phyloP scores from a whole-genome alignment of 805 yeast genomes.

The Kodamaea hsintzibuensis region DNA sequence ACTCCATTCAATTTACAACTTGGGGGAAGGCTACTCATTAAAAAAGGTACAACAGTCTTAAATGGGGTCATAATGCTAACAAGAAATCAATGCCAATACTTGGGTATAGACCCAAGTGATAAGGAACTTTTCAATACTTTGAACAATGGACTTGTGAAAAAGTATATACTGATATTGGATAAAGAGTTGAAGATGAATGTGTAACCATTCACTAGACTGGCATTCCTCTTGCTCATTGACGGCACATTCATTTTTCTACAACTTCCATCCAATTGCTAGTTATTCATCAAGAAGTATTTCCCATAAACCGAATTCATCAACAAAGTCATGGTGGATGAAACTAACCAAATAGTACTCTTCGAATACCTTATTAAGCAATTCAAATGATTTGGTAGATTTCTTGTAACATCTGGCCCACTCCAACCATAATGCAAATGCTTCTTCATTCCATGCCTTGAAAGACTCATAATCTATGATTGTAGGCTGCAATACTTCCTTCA shows the following conservation, averaged over 20 bases:
- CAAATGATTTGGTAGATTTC: constrained; percentile 52
- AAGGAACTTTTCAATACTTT: constrained; percentile 26
- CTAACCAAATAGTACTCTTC: constrained; percentile 76
- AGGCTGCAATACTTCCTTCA: constrained; percentile 85
- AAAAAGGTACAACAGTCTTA: constrained; percentile 45
- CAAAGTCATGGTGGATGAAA: constrained; percentile 81
- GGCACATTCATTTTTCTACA: neutral
- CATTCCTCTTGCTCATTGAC: neutral
- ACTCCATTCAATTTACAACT: constrained; percentile 34
- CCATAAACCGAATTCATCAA: constrained; percentile 77
- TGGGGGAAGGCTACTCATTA: constrained; percentile 60
- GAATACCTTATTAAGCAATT: constrained; percentile 61
- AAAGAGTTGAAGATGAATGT: constrained; percentile 18
- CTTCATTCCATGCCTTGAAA: constrained; percentile 94
- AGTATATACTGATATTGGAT: constrained; percentile 41
- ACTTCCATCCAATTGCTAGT: constrained; percentile 17
- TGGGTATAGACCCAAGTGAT: constrained; percentile 28
- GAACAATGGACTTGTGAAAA: constrained; percentile 36
- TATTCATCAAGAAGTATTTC: constrained; percentile 47
- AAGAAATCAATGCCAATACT: constrained; percentile 30
- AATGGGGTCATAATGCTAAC: constrained; percentile 48
- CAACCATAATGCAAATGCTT: constrained; percentile 85
- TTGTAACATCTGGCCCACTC: constrained; percentile 90
- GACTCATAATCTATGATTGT: constrained; percentile 92
- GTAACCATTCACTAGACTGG: no score